Evolutionary conservation across 2,329 filamentous ascomycete species (phyloP).

Genomic region (Fusarium sterilihyphosum): DNA sequence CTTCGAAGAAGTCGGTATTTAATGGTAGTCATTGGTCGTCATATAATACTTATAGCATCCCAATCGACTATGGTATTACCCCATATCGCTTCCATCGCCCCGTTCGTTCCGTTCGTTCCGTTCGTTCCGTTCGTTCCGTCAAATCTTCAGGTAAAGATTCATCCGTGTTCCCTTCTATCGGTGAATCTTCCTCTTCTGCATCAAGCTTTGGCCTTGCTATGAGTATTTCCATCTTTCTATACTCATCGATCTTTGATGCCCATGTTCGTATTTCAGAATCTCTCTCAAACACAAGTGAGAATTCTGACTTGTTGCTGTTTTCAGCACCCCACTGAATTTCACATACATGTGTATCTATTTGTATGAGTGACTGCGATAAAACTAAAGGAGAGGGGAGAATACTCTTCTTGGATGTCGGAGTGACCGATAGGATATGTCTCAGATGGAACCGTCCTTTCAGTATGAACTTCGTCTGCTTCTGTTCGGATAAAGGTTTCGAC

Average conservation of each 20-base stretch:
- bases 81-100: neutral
- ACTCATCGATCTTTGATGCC: neutral
- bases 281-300: neutral
- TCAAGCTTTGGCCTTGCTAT: fast-evolving
- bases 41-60: fast-evolving
- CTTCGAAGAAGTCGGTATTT: neutral
- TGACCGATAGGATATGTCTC: fast-evolving
- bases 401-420: no score
- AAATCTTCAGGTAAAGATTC: neutral
- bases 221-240: neutral
- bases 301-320: fast-evolving
- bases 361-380: fast-evolving
- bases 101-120: neutral
- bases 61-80: neutral
- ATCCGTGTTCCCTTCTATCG: fast-evolving
- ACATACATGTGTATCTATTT: fast-evolving
- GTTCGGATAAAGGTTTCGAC: fast-evolving
- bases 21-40: fast-evolving
- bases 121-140: neutral
- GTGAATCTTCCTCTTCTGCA: fast-evolving
- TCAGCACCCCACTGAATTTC: fast-evolving
- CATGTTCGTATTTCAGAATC: neutral
- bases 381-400: fast-evolving
- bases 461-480: neutral
- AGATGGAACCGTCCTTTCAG: fast-evolving